These are phyloP conservation scores for Neoarthrinium moseri DNA, from an alignment of 2,329 filamentous ascomycete species.

Conservation along the genomic window DNA sequence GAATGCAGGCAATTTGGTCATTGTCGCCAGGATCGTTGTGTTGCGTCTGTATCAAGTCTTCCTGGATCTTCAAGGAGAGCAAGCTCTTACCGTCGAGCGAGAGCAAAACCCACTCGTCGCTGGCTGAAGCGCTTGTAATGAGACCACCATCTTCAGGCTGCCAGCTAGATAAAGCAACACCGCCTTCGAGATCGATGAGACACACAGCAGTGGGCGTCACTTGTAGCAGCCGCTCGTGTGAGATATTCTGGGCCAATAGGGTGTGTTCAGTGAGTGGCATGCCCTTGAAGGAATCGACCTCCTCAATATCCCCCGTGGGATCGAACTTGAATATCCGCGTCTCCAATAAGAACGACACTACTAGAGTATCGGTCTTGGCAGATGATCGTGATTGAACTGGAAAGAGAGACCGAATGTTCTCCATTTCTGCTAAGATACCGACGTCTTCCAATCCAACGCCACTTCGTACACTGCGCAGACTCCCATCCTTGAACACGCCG, in stretches of 20 bases:
- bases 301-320: conserved; percentile 75
- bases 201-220: conserved; percentile 65
- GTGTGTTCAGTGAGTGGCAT: conserved; percentile 70
- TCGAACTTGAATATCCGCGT: conserved; percentile 82
- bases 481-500: conserved; percentile 85
- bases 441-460: conserved; percentile 90
- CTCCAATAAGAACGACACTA: conserved; percentile 80
- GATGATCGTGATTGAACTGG: conserved; percentile 54
- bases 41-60: conserved; percentile 55
- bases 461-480: conserved; percentile 84
- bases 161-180: conserved; percentile 60
- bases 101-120: conserved; percentile 66
- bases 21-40: conserved; percentile 61
- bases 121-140: conserved; percentile 79
- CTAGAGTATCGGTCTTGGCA: conserved; percentile 63
- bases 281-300: conserved; percentile 74
- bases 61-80: conserved; percentile 63
- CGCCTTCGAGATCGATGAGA: conserved; percentile 60
- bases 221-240: conserved; percentile 67
- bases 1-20: conserved; percentile 83
- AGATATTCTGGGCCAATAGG: conserved; percentile 66
- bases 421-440: conserved; percentile 78
- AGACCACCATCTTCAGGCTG: conserved; percentile 42
- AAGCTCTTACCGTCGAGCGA: conserved; percentile 74
- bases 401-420: conserved; percentile 72